These are phyloP conservation scores for Cladosporium sp. DNA, from an alignment of 2,329 filamentous ascomycete species.

Conservation along the genomic window DNA sequence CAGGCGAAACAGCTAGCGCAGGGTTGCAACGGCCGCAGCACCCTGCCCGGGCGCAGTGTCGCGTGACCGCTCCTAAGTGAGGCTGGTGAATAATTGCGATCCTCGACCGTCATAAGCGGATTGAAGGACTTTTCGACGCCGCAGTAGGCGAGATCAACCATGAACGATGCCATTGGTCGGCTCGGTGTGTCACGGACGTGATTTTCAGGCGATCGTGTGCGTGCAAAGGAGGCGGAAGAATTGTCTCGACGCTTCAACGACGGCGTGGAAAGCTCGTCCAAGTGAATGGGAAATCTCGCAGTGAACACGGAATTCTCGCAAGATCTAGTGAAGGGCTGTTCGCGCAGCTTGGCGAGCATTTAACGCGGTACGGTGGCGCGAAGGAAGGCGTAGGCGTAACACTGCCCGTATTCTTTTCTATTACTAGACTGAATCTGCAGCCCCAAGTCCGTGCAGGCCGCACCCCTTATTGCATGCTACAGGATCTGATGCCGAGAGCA, in stretches of 20 bases:
- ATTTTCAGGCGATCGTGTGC: not conserved
- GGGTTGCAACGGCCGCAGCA: slow-evolving; percentile 1
- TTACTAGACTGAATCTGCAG: slow-evolving; percentile 12
- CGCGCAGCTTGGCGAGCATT: not conserved
- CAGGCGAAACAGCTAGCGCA: not conserved
- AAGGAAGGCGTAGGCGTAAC: slow-evolving; percentile 4
- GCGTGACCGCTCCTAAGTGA: not conserved
- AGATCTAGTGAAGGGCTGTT: too few relatives aligned
- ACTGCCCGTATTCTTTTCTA: slow-evolving; percentile 9
- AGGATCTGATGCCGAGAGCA: not conserved
- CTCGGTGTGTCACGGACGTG: not conserved
- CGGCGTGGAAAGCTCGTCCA: not conserved
- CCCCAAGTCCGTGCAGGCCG: slow-evolving; percentile 10
- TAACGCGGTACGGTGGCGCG: not conserved
- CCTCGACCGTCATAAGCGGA: not conserved
- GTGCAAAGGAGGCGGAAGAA: not conserved
- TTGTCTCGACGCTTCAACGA: not conserved
- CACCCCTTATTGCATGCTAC: slow-evolving; percentile 11
- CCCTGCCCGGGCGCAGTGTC: not conserved
- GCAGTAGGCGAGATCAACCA: not conserved
- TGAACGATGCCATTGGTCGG: not conserved
- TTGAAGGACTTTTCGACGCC: not conserved
- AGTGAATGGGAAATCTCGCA: not conserved
- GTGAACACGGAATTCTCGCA: too few relatives aligned
- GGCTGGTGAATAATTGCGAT: not conserved